Evolutionary conservation across 306 rosid genomes (phyloP), one percentile per base, ranked within the genome.

Genomic region (Mucuna pruriens): DNA sequence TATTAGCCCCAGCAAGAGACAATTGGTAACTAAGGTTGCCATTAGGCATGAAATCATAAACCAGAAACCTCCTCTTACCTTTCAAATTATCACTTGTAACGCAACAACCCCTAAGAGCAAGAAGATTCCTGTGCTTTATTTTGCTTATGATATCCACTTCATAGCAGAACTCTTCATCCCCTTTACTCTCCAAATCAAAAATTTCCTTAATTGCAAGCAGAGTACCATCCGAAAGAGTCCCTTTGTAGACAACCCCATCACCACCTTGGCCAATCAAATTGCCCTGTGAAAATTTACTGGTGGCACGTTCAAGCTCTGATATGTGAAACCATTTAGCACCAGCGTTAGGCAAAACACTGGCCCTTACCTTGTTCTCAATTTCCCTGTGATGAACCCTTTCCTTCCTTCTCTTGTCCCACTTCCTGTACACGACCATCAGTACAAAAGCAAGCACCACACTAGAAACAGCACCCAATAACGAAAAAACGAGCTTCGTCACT

Each of bases 131-230:
- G 76, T 91, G 98, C 79, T 91, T 84, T 0, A 91, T 90, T 77
- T 91, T 94, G 90, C 97, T 85, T 11, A 91, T 94, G 52, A 91
- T 90, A 77, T 89, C 97, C 1, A 93, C 93, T 58, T 93, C 98
- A 81, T 91, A 89, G 25, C 86, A 73, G 36, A 93, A 93, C 61
- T 91, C 94, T 65, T 94, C 94, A 34, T 94, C 94, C 42, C 94
- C 90, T 82, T 87, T 75, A 0, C 90, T 84, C 2, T 91, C 94
- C 80, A 86, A 75, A 77, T 90, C 86, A 45, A 91, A 45, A 34
- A 85, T 76, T 76, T 91, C 94, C 45, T 94, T 94, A 1, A 94
- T 85, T 0, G 93, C 98, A 9, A 94, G 87, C 77, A 82, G 9
- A 60, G 87, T 82, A 0, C 92, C 97, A 60, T 94, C 92, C 4